Percentiles rank a stretch among this genome's conserved stretches.
phyloP scores from a whole-genome alignment of 2,329 filamentous ascomycete genomes.

The Trichoderma hamatum region DNA sequence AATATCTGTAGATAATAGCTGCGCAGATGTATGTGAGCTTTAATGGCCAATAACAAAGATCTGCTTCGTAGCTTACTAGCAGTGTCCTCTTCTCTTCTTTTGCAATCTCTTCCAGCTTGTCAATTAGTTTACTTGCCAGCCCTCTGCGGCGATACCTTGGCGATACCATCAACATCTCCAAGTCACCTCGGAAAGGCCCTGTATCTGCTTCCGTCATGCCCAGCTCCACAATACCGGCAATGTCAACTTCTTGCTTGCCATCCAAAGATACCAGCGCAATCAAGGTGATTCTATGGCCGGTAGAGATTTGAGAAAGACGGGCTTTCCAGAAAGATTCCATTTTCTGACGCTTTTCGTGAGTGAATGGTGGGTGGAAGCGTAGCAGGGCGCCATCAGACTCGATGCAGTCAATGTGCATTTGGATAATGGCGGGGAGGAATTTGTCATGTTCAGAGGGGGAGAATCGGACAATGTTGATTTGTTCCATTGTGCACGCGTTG shows the following conservation, averaged over 20 bases:
- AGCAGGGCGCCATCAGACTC: constrained; percentile 23
- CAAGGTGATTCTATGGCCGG: constrained; percentile 20
- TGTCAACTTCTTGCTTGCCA: not conserved
- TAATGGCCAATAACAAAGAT: not conserved
- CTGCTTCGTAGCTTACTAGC: constrained; percentile 17
- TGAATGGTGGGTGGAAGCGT: constrained; percentile 29
- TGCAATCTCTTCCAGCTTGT: constrained; percentile 20
- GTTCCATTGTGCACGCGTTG: not conserved
- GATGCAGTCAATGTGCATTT: constrained; percentile 26
- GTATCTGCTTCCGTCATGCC: constrained; percentile 25
- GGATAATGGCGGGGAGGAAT: constrained; percentile 12
- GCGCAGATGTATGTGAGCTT: not conserved
- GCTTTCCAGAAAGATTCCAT: constrained; percentile 27
- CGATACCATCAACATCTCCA: constrained; percentile 29
- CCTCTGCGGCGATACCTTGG: constrained; percentile 19
- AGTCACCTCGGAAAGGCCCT: constrained; percentile 24
- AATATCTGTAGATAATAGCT: constrained; percentile 25
- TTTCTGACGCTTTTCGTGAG: constrained; percentile 11
- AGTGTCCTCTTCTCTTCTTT: constrained; percentile 18
- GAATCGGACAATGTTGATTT: constrained; percentile 3
- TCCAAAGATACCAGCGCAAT: constrained; percentile 5
- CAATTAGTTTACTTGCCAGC: constrained; percentile 18
- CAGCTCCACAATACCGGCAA: constrained; percentile 25
- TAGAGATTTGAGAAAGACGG: not conserved
- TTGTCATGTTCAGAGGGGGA: not conserved